Conservation (phyloP, 176 grass and related monocot genomes). For the Rhipidocladum racemiflorum region DNA sequence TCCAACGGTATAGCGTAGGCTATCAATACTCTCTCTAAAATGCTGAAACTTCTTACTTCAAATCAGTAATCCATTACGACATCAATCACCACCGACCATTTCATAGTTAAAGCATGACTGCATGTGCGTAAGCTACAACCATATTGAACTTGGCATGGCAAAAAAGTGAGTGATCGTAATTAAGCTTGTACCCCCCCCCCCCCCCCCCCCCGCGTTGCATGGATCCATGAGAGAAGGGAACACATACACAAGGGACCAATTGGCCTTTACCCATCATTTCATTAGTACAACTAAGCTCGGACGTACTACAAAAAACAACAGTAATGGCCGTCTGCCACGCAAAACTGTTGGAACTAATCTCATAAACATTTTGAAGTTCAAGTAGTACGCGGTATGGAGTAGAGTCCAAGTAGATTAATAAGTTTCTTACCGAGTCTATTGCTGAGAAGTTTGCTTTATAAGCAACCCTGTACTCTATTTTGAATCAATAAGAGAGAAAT, state of each 20-base stretch:
- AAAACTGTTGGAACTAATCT: too few relatives aligned
- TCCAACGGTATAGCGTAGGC: too few relatives aligned
- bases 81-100: not conserved
- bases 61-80: not conserved
- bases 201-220: slow-evolving; percentile 11
- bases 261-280: slow-evolving; percentile 42
- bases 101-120: not conserved
- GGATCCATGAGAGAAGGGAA: not conserved
- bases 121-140: not conserved
- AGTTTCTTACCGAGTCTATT: too few relatives aligned
- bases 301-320: not conserved
- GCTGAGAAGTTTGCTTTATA: too few relatives aligned
- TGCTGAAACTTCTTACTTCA: not conserved
- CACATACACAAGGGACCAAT: not conserved
- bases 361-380: too few relatives aligned
- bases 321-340: not conserved
- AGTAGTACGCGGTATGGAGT: too few relatives aligned
- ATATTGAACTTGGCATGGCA: too few relatives aligned
- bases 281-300: not conserved
- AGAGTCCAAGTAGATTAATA: too few relatives aligned
- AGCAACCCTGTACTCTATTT: too few relatives aligned
- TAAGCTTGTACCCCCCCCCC: slow-evolving; percentile 15
- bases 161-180: not conserved
- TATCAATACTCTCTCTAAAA: not conserved
- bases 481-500: too few relatives aligned